A percentile compares a stretch with the other conserved stretches of the same genome.
Evolutionary conservation across 2,329 filamentous ascomycete genomes (phyloP).

Genomic region (Xylaria sp.): DNA sequence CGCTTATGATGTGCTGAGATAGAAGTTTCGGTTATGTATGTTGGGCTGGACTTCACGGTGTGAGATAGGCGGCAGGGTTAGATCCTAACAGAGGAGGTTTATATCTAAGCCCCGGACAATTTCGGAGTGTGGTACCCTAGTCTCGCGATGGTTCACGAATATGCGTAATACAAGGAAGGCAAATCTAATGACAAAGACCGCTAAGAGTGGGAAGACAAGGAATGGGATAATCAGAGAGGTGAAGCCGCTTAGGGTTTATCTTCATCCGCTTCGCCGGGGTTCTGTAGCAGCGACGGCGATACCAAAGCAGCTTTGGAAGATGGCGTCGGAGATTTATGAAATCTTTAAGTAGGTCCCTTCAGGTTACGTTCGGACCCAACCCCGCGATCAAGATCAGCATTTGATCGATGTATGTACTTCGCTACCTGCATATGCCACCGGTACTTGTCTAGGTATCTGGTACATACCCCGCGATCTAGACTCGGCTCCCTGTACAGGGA

Average conservation of each 20-base stretch:
- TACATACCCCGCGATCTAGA: not conserved
- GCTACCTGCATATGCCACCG: not conserved
- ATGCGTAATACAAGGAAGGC: not conserved
- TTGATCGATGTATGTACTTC: not conserved
- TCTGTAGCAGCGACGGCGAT: not conserved
- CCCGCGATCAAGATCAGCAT: not conserved
- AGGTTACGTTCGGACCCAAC: not conserved
- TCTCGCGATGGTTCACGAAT: not conserved
- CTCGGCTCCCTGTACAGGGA: not conserved
- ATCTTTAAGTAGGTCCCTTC: not conserved
- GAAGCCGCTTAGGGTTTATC: not conserved
- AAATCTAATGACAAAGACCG: no score
- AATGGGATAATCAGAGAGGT: not conserved
- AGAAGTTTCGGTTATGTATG: no score
- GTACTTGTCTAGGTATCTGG: not conserved
- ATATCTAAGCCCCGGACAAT: not conserved
- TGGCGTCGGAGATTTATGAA: not conserved
- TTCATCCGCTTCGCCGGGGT: not conserved
- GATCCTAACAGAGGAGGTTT: not conserved
- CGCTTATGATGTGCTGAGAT: conserved; percentile 18
- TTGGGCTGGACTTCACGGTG: no score
- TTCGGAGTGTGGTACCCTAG: not conserved
- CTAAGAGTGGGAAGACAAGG: not conserved
- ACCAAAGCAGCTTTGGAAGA: not conserved
- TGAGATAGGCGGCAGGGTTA: no score